Evolutionary conservation across 176 grass and related monocot genomes (phyloP), one percentile per base, ranked within the genome.

Genomic region (Zizania latifolia): DNA sequence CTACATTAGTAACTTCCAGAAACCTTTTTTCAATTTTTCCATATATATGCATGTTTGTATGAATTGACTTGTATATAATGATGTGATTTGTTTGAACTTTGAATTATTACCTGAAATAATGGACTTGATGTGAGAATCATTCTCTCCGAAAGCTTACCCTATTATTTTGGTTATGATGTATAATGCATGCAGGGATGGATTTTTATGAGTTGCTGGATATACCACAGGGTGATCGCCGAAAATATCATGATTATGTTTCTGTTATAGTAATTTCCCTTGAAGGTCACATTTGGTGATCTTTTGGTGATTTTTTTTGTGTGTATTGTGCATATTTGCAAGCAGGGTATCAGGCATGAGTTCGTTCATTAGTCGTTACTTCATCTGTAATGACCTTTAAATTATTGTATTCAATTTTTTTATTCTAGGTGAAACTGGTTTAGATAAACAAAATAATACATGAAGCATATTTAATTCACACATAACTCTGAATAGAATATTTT

Each of bases 241-340:
- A 89, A 66, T 93, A 93, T 76, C 90, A 93, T 65, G 90, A 93
- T 60, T 86, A 93, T 75, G 90, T 93, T 79, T 93, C 90, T 78
- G 76, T 93, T 68, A 93, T 93, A 83, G 80, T 93, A 51, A 81
- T 93, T 80, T 93, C 90, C 22, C 87, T 93, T 30, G 90, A 93
- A 86, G 90, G 90, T 39, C 61, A 86, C 63, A 93, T 93, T 54
- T 93, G 90, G 90, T 77, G 80, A 71, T 93, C 90, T 37, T 89
- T 83, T 76, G 89, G 92, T 79, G 10, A 27, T 19, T 14, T 0
- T 4, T 57, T 58, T 54, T 72, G 1, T 10, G 50, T 68, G 0
- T 45, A 4, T 46, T 56, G 53, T 10, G 2, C 23, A 6, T 51
- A 12, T 23, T 30, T 36, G 38, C 10, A 48, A 32, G 58, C 26